A percentile compares a stretch with the other conserved stretches of the same genome.
Evolutionary conservation across 2,329 filamentous ascomycete species (phyloP).

Genomic region (Nemania diffusa): DNA sequence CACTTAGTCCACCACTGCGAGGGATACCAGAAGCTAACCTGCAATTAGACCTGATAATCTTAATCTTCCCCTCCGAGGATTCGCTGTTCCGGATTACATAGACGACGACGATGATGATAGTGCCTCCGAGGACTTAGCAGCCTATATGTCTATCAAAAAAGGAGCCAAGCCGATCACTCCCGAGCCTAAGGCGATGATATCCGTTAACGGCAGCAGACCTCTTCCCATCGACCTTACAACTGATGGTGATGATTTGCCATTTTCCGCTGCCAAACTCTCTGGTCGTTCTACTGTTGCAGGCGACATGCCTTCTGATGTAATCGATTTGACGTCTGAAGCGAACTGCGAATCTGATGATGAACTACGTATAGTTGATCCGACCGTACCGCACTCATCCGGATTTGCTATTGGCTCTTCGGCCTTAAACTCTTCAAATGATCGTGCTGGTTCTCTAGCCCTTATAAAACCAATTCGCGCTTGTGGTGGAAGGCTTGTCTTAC

Average conservation of each 20-base stretch:
- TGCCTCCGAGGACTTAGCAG: constrained; percentile 26
- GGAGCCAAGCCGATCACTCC: background rate
- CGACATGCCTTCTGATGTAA: constrained; percentile 37
- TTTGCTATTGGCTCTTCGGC: background rate
- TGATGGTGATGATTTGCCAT: constrained; percentile 34
- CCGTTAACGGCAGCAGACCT: constrained; percentile 7
- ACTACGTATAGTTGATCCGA: constrained; percentile 1
- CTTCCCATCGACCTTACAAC: constrained; percentile 41
- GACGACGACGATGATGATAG: constrained; percentile 41
- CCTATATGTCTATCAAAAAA: background rate
- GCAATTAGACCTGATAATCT: constrained; percentile 26
- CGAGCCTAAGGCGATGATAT: constrained; percentile 2
- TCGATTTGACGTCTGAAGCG: constrained; percentile 43
- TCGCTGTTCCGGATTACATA: constrained; percentile 57
- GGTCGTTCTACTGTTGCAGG: constrained; percentile 10
- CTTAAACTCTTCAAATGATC: background rate
- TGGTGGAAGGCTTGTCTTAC: background rate
- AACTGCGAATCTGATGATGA: constrained; percentile 33
- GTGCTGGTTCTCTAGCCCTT: background rate
- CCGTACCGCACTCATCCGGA: background rate
- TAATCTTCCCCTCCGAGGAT: constrained; percentile 47
- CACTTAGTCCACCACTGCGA: background rate
- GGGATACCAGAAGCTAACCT: constrained; percentile 26
- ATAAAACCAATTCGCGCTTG: background rate
- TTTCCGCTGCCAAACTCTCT: background rate